Evolutionary conservation across 768 basidiomycete genomes (phyloP).

Genomic region (Tricholoma furcatifolium): DNA sequence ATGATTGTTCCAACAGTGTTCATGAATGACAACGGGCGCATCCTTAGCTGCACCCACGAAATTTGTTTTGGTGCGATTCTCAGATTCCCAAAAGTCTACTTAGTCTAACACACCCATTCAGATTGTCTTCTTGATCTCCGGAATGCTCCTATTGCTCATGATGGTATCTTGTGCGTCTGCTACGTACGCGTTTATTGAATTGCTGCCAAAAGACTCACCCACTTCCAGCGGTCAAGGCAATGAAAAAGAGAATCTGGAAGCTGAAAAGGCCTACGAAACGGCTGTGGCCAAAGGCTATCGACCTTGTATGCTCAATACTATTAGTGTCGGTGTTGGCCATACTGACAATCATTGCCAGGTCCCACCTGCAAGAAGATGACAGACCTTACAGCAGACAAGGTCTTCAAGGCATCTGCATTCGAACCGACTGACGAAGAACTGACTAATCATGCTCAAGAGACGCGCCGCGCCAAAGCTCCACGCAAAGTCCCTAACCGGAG

Average conservation of each 20-base stretch:
- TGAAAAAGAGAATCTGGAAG: slow-evolving; percentile 53
- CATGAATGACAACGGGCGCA: slow-evolving; percentile 47
- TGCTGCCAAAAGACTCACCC: neutral
- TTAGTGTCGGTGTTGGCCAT: neutral
- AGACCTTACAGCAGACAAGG: slow-evolving; percentile 44
- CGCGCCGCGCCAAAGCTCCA: slow-evolving; percentile 25
- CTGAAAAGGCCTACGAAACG: slow-evolving; percentile 55
- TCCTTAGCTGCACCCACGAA: slow-evolving; percentile 68
- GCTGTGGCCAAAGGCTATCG: slow-evolving; percentile 57
- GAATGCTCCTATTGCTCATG: slow-evolving; percentile 49
- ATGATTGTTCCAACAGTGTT: slow-evolving; percentile 33
- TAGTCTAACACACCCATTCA: slow-evolving; percentile 16
- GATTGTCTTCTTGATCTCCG: slow-evolving; percentile 58
- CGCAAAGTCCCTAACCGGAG: slow-evolving; percentile 14
- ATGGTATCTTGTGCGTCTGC: slow-evolving; percentile 56
- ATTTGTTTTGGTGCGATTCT: slow-evolving; percentile 52
- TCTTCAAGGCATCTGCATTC: slow-evolving; percentile 68
- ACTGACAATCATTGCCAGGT: slow-evolving; percentile 35
- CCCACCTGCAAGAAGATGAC: slow-evolving; percentile 69
- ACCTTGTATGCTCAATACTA: slow-evolving; percentile 43
- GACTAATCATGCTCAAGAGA: slow-evolving; percentile 34
- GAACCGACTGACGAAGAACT: slow-evolving; percentile 65
- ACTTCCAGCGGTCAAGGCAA: slow-evolving; percentile 47
- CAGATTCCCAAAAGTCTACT: neutral
- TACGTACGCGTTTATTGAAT: neutral